Percentiles rank a stretch among this genome's conserved stretches.
Evolutionary conservation across 1,284 basidiomycete genomes (phyloP).

Genomic region (Amylostereum areolatum): DNA sequence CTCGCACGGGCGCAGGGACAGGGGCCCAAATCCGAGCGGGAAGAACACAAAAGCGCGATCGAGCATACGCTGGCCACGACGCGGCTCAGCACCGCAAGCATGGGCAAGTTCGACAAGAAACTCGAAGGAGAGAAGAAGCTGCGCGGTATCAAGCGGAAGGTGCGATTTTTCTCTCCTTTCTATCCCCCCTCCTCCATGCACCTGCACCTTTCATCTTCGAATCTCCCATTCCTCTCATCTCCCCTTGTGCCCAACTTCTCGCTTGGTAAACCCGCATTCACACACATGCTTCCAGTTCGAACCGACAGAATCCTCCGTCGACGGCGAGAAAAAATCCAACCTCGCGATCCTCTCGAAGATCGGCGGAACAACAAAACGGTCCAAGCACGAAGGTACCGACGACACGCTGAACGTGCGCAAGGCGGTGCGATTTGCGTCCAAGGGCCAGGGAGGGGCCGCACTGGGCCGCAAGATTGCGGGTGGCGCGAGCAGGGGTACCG

Average conservation of each 20-base stretch:
- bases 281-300: conserved; percentile 54
- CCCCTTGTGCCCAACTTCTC: too few species aligned
- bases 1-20: conserved; percentile 49
- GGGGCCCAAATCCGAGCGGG: conserved; percentile 25
- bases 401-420: conserved; percentile 79
- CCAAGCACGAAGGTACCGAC: conserved; percentile 44
- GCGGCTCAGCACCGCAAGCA: conserved; percentile 84
- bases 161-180: conserved; percentile 27
- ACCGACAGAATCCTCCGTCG: conserved; percentile 63
- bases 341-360: conserved; percentile 74
- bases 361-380: conserved; percentile 64
- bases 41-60: conserved; percentile 67
- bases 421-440: conserved; percentile 75
- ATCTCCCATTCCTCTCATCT: not conserved
- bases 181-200: conserved; percentile 27
- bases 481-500: not conserved
- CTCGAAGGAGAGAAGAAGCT: conserved; percentile 89
- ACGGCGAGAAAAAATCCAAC: conserved; percentile 67
- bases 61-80: conserved; percentile 75
- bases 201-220: not conserved
- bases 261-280: conserved; percentile 55
- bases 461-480: conserved; percentile 28
- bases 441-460: conserved; percentile 58
- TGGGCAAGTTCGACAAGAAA: conserved; percentile 89
- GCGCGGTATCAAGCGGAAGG: conserved; percentile 90